Conservation (phyloP, 805 yeast genomes). For the Scheffersomyces ergatensis region DNA sequence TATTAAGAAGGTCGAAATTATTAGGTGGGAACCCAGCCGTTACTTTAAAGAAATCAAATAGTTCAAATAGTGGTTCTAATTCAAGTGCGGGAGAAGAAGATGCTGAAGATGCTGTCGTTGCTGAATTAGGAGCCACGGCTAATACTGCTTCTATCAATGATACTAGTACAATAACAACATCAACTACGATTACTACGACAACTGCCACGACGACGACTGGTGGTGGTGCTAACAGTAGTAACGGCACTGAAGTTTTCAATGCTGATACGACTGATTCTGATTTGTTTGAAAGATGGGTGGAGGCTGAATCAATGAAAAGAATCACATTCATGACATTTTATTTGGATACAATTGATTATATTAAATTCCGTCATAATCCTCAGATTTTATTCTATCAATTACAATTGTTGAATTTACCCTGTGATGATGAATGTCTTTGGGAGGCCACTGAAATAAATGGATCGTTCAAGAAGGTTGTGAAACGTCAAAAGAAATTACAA, state of each 20-base stretch:
- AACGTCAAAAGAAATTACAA: constrained; percentile 30
- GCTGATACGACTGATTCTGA: constrained; percentile 24
- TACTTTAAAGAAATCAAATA: constrained; percentile 19
- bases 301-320: constrained; percentile 74
- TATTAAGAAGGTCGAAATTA: constrained; percentile 71
- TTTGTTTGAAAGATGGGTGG: constrained; percentile 69
- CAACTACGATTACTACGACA: constrained; percentile 2
- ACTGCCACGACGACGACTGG: constrained; percentile 8
- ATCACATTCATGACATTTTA: constrained; percentile 80
- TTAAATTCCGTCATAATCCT: constrained; percentile 72
- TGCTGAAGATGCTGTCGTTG: constrained; percentile 14
- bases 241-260: too few species aligned
- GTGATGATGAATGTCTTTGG: constrained; percentile 41
- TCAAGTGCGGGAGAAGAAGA: constrained; percentile 37
- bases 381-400: constrained; percentile 36
- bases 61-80: constrained; percentile 19
- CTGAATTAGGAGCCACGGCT: neutral
- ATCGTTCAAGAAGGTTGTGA: constrained; percentile 36
- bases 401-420: constrained; percentile 39
- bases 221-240: neutral
- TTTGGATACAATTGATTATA: constrained; percentile 75
- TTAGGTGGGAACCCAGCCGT: constrained; percentile 66
- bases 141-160: neutral
- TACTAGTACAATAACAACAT: neutral
- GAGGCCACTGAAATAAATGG: constrained; percentile 36